These are phyloP conservation scores for Desmodesmus armatus DNA, from an alignment of 139 green algal species.

Conservation along the genomic window DNA sequence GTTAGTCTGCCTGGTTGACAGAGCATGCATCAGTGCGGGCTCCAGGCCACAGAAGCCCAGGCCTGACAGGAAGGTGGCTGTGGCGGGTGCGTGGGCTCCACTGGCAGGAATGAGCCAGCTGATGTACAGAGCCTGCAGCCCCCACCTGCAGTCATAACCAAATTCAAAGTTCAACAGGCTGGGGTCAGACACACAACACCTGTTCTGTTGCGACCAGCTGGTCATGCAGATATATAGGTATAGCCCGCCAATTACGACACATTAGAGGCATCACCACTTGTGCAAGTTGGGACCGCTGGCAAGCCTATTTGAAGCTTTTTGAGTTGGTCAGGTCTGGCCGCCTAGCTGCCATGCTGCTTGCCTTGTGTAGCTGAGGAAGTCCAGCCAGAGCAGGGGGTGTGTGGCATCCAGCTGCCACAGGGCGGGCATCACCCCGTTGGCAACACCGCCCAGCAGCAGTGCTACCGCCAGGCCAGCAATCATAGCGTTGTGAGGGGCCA, in stretches of 20 bases:
- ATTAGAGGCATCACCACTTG: no score
- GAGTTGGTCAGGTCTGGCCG: no score
- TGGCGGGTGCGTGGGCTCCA: background rate
- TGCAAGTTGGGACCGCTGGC: no score
- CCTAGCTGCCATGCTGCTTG: background rate
- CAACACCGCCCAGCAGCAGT: slow-evolving; percentile 26
- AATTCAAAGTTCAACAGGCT: background rate
- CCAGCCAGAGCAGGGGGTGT: slow-evolving; percentile 5
- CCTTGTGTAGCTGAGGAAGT: slow-evolving; percentile 32
- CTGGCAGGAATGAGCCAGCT: slow-evolving; percentile 5
- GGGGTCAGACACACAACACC: no score
- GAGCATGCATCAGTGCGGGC: background rate
- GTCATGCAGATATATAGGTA: background rate
- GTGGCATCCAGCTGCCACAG: background rate
- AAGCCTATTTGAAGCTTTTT: no score
- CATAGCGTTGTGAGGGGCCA: background rate
- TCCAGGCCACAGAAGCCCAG: slow-evolving; percentile 32
- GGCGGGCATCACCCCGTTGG: slow-evolving; percentile 4
- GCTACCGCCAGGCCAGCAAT: slow-evolving; percentile 5
- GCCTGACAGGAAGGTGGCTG: slow-evolving; percentile 13
- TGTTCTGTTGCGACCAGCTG: no score
- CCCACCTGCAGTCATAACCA: slow-evolving; percentile 37
- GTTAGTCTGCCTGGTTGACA: no score
- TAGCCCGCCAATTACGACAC: no score
- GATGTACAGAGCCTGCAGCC: slow-evolving; percentile 34